These are phyloP conservation scores for Lepidium sativum DNA, from an alignment of 345 rosid species.

Conservation along the genomic window DNA sequence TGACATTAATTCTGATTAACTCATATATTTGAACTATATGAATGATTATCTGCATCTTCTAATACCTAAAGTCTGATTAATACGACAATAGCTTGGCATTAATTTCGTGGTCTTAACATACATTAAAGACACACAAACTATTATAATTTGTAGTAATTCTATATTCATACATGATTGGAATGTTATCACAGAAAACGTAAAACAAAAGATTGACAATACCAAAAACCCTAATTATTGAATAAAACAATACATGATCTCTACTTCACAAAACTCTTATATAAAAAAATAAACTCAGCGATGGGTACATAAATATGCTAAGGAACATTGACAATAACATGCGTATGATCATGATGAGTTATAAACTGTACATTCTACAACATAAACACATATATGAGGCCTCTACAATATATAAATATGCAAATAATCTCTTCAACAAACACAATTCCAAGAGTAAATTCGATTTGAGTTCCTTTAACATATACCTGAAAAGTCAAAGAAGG, in stretches of 20 bases:
- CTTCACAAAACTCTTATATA: slow-evolving; percentile 12
- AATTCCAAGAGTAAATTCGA: slow-evolving; percentile 6
- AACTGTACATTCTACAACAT: slow-evolving; percentile 14
- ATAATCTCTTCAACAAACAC: slow-evolving; percentile 12
- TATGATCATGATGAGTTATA: background rate
- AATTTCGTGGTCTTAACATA: background rate
- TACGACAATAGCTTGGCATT: background rate
- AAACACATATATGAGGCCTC: background rate
- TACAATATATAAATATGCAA: slow-evolving; percentile 9
- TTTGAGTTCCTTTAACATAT: slow-evolving; percentile 7
- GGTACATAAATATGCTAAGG: slow-evolving; percentile 11
- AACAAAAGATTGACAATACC: background rate
- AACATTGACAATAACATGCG: slow-evolving; percentile 7
- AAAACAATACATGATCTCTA: background rate
- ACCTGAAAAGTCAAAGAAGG: slow-evolving; percentile 13
- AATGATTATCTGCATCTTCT: no score
- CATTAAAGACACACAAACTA: no score
- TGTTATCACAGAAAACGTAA: background rate
- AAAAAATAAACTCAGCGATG: background rate
- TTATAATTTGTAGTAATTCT: background rate
- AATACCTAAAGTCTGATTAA: no score
- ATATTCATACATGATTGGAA: background rate
- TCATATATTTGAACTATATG: no score
- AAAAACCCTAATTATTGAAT: slow-evolving; percentile 10
- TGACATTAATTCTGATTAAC: no score